phyloP scores from a whole-genome alignment of 176 grass and related monocot genomes.

The Hordeum marinum region DNA sequence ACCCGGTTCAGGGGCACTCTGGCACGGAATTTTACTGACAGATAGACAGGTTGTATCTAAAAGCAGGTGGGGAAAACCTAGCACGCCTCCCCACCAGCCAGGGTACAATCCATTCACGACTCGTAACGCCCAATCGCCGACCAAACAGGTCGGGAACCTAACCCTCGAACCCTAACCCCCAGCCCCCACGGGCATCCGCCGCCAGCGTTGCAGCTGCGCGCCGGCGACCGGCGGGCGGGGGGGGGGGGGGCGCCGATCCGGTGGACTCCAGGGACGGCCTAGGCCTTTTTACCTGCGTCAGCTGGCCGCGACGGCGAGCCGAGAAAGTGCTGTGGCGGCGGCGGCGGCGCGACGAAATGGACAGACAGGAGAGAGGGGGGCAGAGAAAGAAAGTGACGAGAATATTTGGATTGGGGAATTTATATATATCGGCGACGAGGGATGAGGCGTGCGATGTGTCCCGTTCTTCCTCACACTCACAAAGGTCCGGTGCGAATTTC shows the following conservation, averaged over 20 bases:
- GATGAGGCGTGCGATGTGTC: conserved; percentile 29
- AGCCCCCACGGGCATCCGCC: background rate
- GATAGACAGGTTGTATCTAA: background rate
- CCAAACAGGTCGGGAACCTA: conserved; percentile 1
- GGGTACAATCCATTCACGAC: background rate
- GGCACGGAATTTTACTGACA: background rate
- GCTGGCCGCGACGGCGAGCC: background rate
- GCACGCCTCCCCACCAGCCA: background rate
- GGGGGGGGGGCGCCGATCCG: conserved; percentile 13
- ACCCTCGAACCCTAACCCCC: conserved; percentile 22
- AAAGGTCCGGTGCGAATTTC: background rate
- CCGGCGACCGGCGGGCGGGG: background rate
- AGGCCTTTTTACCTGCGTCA: conserved; percentile 25
- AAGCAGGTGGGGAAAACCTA: background rate
- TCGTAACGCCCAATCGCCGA: background rate
- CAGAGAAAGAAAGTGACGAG: background rate
- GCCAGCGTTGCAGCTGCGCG: background rate
- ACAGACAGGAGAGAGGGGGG: background rate
- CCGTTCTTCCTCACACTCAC: conserved; percentile 12
- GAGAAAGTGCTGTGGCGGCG: background rate
- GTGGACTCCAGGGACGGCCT: background rate
- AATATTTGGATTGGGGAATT: conserved; percentile 33
- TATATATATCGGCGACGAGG: background rate
- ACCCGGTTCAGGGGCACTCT: background rate
- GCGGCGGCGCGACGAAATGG: conserved; percentile 19